Conservation (phyloP, 2,329 filamentous ascomycete genomes). For the Penicillium hordei region DNA sequence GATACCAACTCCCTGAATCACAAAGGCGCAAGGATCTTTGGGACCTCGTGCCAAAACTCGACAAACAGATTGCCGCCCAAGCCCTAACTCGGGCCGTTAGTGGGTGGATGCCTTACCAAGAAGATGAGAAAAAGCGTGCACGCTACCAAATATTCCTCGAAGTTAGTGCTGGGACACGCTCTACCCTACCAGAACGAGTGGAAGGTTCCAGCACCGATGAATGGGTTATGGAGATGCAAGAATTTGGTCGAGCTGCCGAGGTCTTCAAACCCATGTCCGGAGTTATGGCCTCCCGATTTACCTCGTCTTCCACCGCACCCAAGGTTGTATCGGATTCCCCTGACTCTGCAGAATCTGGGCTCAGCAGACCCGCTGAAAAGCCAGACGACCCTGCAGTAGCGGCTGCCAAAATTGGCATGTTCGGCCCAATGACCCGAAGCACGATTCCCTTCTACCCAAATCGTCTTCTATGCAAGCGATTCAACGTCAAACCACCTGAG, state of each 20-base stretch:
- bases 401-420: slow-evolving; percentile 89
- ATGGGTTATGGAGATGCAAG: slow-evolving; percentile 74
- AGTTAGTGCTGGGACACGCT: slow-evolving; percentile 64
- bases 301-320: slow-evolving; percentile 53
- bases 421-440: slow-evolving; percentile 79
- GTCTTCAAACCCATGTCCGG: slow-evolving; percentile 92
- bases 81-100: slow-evolving; percentile 65
- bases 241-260: slow-evolving; percentile 72
- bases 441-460: slow-evolving; percentile 73
- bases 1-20: slow-evolving; percentile 62
- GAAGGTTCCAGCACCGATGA: slow-evolving; percentile 62
- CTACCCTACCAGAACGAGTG: slow-evolving; percentile 58
- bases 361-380: slow-evolving; percentile 55
- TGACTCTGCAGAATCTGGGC: slow-evolving; percentile 38
- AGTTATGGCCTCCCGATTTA: slow-evolving; percentile 91
- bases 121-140: slow-evolving; percentile 74
- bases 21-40: slow-evolving; percentile 61
- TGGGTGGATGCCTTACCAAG: slow-evolving; percentile 78
- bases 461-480: slow-evolving; percentile 86
- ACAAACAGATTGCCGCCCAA: slow-evolving; percentile 66
- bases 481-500: slow-evolving; percentile 77
- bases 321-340: slow-evolving; percentile 41
- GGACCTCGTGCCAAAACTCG: slow-evolving; percentile 62
- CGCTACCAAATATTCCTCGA: slow-evolving; percentile 83
- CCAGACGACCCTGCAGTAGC: slow-evolving; percentile 75